Evolutionary conservation across 768 basidiomycete species (phyloP).

Genomic region (Boletus rex-veris): DNA sequence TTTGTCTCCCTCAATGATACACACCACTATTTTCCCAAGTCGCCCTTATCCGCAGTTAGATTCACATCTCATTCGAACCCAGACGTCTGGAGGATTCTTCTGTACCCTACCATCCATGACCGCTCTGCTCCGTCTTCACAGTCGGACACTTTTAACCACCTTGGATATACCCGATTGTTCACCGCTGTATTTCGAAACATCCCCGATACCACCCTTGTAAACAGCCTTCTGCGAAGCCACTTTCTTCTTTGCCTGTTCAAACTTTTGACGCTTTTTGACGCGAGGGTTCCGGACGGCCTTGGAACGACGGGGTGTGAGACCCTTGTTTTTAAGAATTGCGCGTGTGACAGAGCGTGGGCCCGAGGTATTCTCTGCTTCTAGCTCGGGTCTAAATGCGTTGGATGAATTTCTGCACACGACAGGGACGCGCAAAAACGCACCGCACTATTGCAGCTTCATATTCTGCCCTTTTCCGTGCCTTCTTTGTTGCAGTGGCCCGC

Average conservation of each 20-base stretch:
- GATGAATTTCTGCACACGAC: slow-evolving; percentile 4
- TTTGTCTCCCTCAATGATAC: background rate
- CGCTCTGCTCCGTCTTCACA: slow-evolving; percentile 36
- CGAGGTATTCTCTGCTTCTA: slow-evolving; percentile 37
- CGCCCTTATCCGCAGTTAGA: slow-evolving; percentile 2
- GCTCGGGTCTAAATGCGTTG: slow-evolving; percentile 25
- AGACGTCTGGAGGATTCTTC: slow-evolving; percentile 8
- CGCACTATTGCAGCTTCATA: slow-evolving; percentile 66
- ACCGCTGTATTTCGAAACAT: slow-evolving; percentile 78
- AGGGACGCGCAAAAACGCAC: slow-evolving; percentile 38
- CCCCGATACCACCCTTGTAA: slow-evolving; percentile 83
- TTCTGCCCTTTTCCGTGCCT: slow-evolving; percentile 74
- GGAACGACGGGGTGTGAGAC: slow-evolving; percentile 84
- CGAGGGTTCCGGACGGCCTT: slow-evolving; percentile 94
- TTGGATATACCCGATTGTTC: slow-evolving; percentile 92
- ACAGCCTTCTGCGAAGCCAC: slow-evolving; percentile 84
- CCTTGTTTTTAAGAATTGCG: slow-evolving; percentile 90
- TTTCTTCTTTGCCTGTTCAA: slow-evolving; percentile 94
- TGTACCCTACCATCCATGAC: slow-evolving; percentile 10
- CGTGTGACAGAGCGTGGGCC: slow-evolving; percentile 89
- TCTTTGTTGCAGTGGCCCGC: slow-evolving; percentile 63
- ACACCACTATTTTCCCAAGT: slow-evolving; percentile 20
- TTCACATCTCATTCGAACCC: slow-evolving; percentile 15
- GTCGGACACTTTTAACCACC: slow-evolving; percentile 80
- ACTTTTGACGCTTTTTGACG: slow-evolving; percentile 92